Base-by-base conservation (phyloP, 2,329 filamentous ascomycete genomes). In the Aspergillus quadricinctus region DNA sequence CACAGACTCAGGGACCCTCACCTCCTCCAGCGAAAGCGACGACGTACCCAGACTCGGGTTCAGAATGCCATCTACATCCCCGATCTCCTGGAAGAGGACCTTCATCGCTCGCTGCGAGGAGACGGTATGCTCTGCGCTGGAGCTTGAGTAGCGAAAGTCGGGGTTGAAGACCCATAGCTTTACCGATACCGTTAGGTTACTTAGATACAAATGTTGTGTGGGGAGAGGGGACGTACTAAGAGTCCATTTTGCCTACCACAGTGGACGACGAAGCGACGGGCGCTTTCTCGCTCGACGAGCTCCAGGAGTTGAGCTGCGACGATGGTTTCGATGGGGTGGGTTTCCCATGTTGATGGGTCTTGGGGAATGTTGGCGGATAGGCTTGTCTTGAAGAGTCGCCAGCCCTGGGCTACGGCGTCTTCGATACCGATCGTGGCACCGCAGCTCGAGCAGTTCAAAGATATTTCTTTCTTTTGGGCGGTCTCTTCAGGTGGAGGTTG, bases 111-210 rank as follows among this genome's bases (percentile, higher is more conserved):
- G 77, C 49, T 73, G 72, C 2, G 69, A 64, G 46, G 77, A 71
- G 8, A 71, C 62, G 37, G 54, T 69, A 9, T 66, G 56, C 1
- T 64, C 57, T 9, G 60, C n/a, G 46, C 62, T 65, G 9, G 78
- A 79, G 9, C 76, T 80, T 1, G 83, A 83, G 60, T 84, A 82
- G 51, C 77, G 77, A 43, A 86, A 74, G 56, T 84, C 79, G 0
- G 83, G 81, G 7, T 84, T 83, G 69, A 87, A 86, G 53, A 83
- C 74, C 84, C 83, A 86, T 28, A 85, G 61, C 69, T 82, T 48
- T 2, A 2, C 2, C 23, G 19, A 56, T 14, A 53, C 31, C 31
- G 40, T 23, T 4, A 17, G 17, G 7, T 19, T 11, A 21, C 29
- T 1, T 23, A 6, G 31, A 6, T 29, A 6, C n/a, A 28, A 27